These are phyloP conservation scores for Geotrichum candidum DNA, from an alignment of 1,139 yeast genomes.

Conservation along the genomic window DNA sequence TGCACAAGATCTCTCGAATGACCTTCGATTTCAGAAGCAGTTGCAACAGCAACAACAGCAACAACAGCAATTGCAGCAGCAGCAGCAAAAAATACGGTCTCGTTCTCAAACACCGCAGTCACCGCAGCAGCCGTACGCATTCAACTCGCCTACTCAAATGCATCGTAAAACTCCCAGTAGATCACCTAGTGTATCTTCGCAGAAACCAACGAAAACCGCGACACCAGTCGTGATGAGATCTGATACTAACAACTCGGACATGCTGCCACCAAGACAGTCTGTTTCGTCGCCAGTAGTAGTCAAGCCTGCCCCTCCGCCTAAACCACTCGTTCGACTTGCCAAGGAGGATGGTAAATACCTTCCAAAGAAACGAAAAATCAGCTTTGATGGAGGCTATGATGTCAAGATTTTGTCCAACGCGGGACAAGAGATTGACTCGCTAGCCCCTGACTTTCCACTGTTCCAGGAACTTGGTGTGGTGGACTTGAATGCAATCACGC, in stretches of 20 bases:
- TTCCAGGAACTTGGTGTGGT: slow-evolving; percentile 86
- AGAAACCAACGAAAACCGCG: neutral
- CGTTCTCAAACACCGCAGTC: slow-evolving; percentile 11
- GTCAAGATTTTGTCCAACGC: slow-evolving; percentile 58
- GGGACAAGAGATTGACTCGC: slow-evolving; percentile 76
- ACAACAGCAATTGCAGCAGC: slow-evolving; percentile 1
- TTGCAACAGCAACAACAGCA: slow-evolving; percentile 9
- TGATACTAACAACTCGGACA: slow-evolving; percentile 4
- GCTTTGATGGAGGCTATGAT: slow-evolving; percentile 62
- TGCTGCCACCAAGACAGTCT: slow-evolving; percentile 15
- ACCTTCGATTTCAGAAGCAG: slow-evolving; percentile 8
- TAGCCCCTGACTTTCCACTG: slow-evolving; percentile 78
- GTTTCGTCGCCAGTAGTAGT: slow-evolving; percentile 5
- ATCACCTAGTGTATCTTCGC: slow-evolving; percentile 1
- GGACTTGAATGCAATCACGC: slow-evolving; percentile 72
- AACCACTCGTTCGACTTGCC: slow-evolving; percentile 21
- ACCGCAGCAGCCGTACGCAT: neutral
- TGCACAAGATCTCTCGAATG: slow-evolving; percentile 4
- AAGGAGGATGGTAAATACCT: slow-evolving; percentile 45
- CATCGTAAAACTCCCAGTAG: slow-evolving; percentile 2
- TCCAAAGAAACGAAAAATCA: slow-evolving; percentile 54
- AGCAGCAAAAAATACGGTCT: slow-evolving; percentile 3
- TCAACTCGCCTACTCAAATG: neutral
- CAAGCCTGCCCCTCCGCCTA: slow-evolving; percentile 14
- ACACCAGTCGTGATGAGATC: neutral